Conservation (phyloP, 805 yeast genomes). For the Saccharomycopsis sp. region DNA sequence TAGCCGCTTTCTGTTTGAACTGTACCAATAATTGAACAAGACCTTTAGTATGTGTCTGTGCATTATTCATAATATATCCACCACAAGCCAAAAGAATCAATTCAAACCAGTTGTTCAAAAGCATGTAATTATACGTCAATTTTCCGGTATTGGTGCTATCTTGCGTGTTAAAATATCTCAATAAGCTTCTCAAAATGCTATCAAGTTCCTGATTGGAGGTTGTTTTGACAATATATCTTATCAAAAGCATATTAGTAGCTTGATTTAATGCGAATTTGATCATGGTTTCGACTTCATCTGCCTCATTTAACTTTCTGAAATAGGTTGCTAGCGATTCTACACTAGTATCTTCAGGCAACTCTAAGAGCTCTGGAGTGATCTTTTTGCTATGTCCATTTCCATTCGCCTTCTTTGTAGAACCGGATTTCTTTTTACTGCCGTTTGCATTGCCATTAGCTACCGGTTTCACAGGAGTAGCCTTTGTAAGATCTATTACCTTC, state of each 20-base stretch:
- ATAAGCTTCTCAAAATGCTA: slow-evolving; percentile 1
- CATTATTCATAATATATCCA: slow-evolving; percentile 7
- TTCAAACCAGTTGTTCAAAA: slow-evolving; percentile 17
- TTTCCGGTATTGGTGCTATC: not conserved
- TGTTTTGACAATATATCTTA: slow-evolving; percentile 14
- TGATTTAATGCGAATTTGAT: slow-evolving; percentile 8
- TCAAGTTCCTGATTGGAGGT: slow-evolving; percentile 16
- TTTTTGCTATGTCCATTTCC: not conserved
- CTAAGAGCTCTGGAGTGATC: not conserved
- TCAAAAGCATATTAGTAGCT: slow-evolving; percentile 10
- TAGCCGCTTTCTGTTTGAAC: slow-evolving; percentile 9
- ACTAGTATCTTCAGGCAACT: not conserved
- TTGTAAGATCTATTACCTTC: not conserved
- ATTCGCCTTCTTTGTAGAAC: too few relatives aligned
- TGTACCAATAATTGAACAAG: not conserved
- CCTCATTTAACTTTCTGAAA: slow-evolving; percentile 6
- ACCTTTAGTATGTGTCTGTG: slow-evolving; percentile 3
- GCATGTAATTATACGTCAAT: slow-evolving; percentile 7
- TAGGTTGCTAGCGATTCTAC: slow-evolving; percentile 2
- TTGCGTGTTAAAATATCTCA: slow-evolving; percentile 6
- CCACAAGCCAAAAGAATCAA: slow-evolving; percentile 16
- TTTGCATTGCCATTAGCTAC: too few relatives aligned
- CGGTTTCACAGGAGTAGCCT: not conserved
- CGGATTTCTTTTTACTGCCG: not conserved
- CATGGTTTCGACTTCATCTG: slow-evolving; percentile 3